These are phyloP conservation scores for Pleurotus pulmonarius DNA, from an alignment of 768 basidiomycete species.

Conservation along the genomic window DNA sequence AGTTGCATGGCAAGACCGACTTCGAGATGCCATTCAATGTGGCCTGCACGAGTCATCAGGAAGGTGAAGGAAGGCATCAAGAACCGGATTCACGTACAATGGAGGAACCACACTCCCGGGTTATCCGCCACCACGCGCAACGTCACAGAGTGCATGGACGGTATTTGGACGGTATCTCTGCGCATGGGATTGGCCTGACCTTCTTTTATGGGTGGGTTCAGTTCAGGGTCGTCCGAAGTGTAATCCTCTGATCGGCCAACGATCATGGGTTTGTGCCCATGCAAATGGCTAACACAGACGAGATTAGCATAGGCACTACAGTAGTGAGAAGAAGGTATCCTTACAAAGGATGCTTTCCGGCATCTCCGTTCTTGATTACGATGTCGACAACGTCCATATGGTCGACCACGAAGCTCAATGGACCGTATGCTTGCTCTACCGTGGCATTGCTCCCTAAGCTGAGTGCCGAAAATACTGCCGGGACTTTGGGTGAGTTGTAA, in stretches of 20 bases:
- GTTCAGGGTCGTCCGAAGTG: conserved; percentile 62
- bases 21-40: conserved; percentile 86
- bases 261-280: conserved; percentile 86
- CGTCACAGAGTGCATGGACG: conserved; percentile 61
- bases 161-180: conserved; percentile 85
- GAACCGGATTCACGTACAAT: conserved; percentile 47
- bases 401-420: conserved; percentile 69
- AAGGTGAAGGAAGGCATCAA: neutral
- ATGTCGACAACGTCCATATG: conserved; percentile 77
- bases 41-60: conserved; percentile 38
- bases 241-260: conserved; percentile 70
- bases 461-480: conserved; percentile 71
- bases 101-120: conserved; percentile 87
- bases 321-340: conserved; percentile 19
- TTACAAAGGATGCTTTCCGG: conserved; percentile 82
- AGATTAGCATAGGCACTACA: neutral
- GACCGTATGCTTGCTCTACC: conserved; percentile 70
- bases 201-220: conserved; percentile 81
- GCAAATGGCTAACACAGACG: conserved; percentile 65
- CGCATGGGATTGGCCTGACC: conserved; percentile 85
- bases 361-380: conserved; percentile 67
- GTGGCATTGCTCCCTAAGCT: conserved; percentile 76
- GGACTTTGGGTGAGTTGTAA: conserved; percentile 67
- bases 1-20: conserved; percentile 82
- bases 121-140: conserved; percentile 86